These are phyloP conservation scores for Mycena rosella DNA, from an alignment of 768 basidiomycete species.

Conservation along the genomic window DNA sequence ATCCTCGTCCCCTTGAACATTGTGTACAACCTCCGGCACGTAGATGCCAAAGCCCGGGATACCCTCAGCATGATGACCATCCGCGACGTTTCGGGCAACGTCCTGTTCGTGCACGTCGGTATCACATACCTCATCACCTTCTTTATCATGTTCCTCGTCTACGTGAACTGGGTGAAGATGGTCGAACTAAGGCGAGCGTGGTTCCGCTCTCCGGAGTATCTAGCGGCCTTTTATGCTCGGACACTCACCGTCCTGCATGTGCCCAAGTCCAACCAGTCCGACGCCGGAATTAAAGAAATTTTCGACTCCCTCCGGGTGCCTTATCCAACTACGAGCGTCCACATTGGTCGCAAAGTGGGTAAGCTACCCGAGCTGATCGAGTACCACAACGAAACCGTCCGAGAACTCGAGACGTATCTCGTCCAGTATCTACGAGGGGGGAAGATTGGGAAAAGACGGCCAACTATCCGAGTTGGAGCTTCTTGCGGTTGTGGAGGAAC, in stretches of 20 bases:
- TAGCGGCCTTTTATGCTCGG: slow-evolving; percentile 82
- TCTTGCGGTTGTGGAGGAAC: slow-evolving; percentile 78
- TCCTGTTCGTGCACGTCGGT: slow-evolving; percentile 79
- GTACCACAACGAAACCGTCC: slow-evolving; percentile 80
- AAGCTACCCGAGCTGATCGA: slow-evolving; percentile 83
- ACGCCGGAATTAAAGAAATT: slow-evolving; percentile 75
- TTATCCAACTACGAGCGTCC: slow-evolving; percentile 80
- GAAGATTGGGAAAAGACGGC: too few species aligned
- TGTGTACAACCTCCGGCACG: slow-evolving; percentile 80
- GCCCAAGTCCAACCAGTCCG: slow-evolving; percentile 73
- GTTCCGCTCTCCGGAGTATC: slow-evolving; percentile 82
- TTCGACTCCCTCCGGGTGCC: slow-evolving; percentile 71
- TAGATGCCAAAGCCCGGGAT: slow-evolving; percentile 57
- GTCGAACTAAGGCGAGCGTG: slow-evolving; percentile 75
- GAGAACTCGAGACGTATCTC: slow-evolving; percentile 79
- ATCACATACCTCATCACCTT: slow-evolving; percentile 75
- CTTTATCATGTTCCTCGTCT: slow-evolving; percentile 69
- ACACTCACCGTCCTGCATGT: slow-evolving; percentile 82
- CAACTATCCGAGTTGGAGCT: too few species aligned
- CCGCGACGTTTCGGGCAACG: slow-evolving; percentile 70
- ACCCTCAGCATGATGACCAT: slow-evolving; percentile 77
- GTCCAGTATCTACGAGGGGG: slow-evolving; percentile 81
- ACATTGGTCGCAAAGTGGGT: slow-evolving; percentile 79
- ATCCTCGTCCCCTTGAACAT: slow-evolving; percentile 91
- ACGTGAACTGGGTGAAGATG: slow-evolving; percentile 75